Percentiles rank a stretch among this genome's conserved stretches.
These are phyloP conservation scores for Suillus cothurnatus DNA, from an alignment of 768 basidiomycete genomes.

Conservation along the genomic window DNA sequence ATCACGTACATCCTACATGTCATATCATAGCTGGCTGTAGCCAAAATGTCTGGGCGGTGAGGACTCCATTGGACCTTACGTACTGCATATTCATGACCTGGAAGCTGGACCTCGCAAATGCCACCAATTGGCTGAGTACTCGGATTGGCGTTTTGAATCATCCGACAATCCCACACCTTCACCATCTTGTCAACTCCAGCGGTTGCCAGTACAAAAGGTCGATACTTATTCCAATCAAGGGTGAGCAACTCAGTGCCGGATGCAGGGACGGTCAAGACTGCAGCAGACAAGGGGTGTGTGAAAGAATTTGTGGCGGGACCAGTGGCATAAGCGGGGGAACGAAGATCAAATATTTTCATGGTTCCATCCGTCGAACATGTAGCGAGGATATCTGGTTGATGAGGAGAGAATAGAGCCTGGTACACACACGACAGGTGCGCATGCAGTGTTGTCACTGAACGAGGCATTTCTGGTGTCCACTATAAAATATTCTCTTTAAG, in stretches of 20 bases:
- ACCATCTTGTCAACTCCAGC: conserved; percentile 77
- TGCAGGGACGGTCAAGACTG: conserved; percentile 77
- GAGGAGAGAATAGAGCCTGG: conserved; percentile 90
- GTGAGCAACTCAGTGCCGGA: conserved; percentile 78
- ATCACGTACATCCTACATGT: conserved; percentile 81
- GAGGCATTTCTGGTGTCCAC: conserved; percentile 87
- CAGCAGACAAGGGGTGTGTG: conserved; percentile 66
- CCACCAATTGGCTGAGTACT: conserved; percentile 64
- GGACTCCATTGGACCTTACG: conserved; percentile 90
- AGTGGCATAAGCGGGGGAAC: conserved; percentile 59
- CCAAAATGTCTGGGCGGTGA: conserved; percentile 69
- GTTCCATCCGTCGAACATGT: conserved; percentile 90
- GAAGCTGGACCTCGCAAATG: conserved; percentile 64
- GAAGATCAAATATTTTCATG: conserved; percentile 79
- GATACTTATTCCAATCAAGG: conserved; percentile 94
- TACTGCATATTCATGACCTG: conserved; percentile 90
- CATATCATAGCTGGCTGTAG: conserved; percentile 90
- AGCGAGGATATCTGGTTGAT: conserved; percentile 78
- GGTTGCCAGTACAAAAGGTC: conserved; percentile 73
- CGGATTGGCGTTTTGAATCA: conserved; percentile 61
- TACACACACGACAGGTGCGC: conserved; percentile 89
- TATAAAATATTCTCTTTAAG: conserved; percentile 30
- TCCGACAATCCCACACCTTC: conserved; percentile 87
- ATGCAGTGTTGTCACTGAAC: conserved; percentile 79
- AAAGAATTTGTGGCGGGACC: conserved; percentile 57